Conservation (phyloP, 345 rosid genomes). For the Eucalyptus curtisii region DNA sequence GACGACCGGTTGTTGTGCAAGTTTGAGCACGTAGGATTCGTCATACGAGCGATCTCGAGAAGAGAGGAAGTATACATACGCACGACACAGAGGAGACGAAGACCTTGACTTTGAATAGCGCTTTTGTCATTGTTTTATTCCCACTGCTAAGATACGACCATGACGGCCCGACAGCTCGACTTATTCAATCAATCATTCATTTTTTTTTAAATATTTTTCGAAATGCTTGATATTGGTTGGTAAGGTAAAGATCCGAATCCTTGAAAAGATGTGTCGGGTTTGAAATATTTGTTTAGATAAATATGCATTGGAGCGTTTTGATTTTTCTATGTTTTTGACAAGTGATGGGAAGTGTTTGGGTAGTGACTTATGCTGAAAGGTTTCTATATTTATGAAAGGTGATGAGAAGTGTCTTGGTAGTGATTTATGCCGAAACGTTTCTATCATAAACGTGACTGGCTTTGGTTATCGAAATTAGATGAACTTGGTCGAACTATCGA, state of each 20-base stretch:
- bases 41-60: neutral
- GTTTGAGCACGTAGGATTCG: neutral
- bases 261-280: neutral
- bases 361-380: no score
- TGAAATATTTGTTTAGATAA: no score
- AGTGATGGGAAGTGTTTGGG: accelerated
- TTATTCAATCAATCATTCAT: neutral
- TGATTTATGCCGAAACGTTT: no score
- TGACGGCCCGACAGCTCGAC: neutral
- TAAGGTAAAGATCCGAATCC: neutral
- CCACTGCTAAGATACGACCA: neutral
- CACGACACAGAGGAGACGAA: neutral
- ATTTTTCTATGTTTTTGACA: neutral
- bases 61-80: neutral
- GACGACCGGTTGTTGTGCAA: neutral
- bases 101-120: neutral
- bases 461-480: no score
- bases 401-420: accelerated
- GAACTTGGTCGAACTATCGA: accelerated
- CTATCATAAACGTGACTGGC: neutral
- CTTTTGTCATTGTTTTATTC: neutral
- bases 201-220: neutral
- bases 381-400: accelerated
- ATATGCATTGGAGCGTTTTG: accelerated
- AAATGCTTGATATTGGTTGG: neutral